phyloP scores from a whole-genome alignment of 768 basidiomycete genomes.

The Artomyces pyxidatus region DNA sequence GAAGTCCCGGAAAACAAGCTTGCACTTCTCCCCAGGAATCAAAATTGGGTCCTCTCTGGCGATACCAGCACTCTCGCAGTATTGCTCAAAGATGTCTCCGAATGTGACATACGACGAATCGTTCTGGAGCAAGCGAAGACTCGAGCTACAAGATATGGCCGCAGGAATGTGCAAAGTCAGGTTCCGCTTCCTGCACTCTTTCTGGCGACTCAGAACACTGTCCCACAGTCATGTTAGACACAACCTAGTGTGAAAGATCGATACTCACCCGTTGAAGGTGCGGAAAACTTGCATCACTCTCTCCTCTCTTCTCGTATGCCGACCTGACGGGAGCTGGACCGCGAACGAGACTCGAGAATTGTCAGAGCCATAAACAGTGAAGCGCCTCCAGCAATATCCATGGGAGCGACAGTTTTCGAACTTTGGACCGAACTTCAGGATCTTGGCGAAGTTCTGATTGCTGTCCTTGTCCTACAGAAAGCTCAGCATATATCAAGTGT shows the following conservation, averaged over 20 bases:
- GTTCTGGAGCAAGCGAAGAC: slow-evolving; percentile 78
- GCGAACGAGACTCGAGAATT: slow-evolving; percentile 85
- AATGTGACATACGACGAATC: slow-evolving; percentile 88
- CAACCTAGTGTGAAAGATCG: background rate
- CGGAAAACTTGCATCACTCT: slow-evolving; percentile 86
- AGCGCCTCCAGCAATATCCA: slow-evolving; percentile 81
- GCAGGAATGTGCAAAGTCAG: slow-evolving; percentile 88
- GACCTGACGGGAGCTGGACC: slow-evolving; percentile 80
- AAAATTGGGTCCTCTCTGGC: slow-evolving; percentile 84
- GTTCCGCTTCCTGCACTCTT: slow-evolving; percentile 89
- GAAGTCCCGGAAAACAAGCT: slow-evolving; percentile 55
- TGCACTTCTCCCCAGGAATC: slow-evolving; percentile 78
- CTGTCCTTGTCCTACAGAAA: slow-evolving; percentile 79
- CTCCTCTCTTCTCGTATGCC: slow-evolving; percentile 88
- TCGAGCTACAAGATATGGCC: slow-evolving; percentile 76
- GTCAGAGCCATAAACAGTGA: slow-evolving; percentile 87
- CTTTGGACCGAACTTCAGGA: slow-evolving; percentile 84
- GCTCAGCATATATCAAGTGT: slow-evolving; percentile 5
- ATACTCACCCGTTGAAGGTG: slow-evolving; percentile 80
- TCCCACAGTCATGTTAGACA: slow-evolving; percentile 4
- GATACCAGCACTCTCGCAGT: slow-evolving; percentile 68
- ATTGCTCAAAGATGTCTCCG: slow-evolving; percentile 90
- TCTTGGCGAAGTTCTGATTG: slow-evolving; percentile 83
- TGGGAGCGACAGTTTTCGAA: slow-evolving; percentile 86
- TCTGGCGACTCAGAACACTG: slow-evolving; percentile 79